Evolutionary conservation across 129 eudicot species (phyloP), one percentile per base, ranked within the genome.

Genomic region (Flaveria ramosissima): DNA sequence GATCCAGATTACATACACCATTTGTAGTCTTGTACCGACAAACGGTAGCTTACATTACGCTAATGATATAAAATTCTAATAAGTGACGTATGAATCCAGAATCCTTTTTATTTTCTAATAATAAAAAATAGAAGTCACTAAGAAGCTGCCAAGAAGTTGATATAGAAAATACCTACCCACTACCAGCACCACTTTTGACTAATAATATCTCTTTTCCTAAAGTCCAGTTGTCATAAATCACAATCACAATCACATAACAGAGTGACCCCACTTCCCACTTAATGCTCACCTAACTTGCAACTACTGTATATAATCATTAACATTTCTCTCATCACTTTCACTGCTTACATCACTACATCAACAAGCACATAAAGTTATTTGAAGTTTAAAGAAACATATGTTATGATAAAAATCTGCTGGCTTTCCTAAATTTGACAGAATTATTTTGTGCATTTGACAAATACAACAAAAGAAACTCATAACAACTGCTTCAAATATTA

Each of bases 381-480:
- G 0, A 60, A 13, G 6, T 2, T 36, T 5, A 24, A 30, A 63
- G 32, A 4, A 64, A 64, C 20, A 42, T 20, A 42, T 6, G 9
- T 2, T 16, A 16, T 41, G 27, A 45, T 60, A 51, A 76, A 76
- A 20, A 76, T 48, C 72, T 41, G 12, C 65, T 64, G 21, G 17
- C 50, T 30, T 65, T 50, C 80, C 72, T 63, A 64, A 64, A 9
- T 52, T 77, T 68, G 27, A 71, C 77, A 59, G 2, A 61, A 78
- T 72, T 80, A 80, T 80, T 65, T 73, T 80, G 83, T 73, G 79
- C 55, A 73, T 47, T 66, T 56, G 55, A 80, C 72, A 74, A 80
- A 80, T 73, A 80, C 83, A 80, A 65, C 74, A 80, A 43, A 66
- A 42, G 3, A 50, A 2, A 17, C 3, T 36, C 43, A 70, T n/a